These are phyloP conservation scores for Syncephalastrum racemosum DNA, from an alignment of 371 early-diverging fungal genomes.

Conservation along the genomic window DNA sequence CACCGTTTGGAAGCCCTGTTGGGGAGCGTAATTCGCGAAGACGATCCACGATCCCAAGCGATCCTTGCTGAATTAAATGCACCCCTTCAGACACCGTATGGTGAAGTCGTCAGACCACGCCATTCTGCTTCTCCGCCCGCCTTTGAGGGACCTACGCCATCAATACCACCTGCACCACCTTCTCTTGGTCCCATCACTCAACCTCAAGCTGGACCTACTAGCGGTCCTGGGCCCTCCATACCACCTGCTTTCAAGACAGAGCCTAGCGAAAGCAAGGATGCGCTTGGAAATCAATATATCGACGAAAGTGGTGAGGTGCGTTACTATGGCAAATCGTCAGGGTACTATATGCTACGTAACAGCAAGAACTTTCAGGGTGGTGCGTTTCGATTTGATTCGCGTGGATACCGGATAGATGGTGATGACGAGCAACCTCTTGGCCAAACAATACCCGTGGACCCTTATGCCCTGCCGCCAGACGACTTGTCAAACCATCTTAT, in stretches of 20 bases:
- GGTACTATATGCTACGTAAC: slow-evolving; percentile 45
- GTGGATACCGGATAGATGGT: slow-evolving; percentile 13
- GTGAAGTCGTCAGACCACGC: slow-evolving; percentile 40
- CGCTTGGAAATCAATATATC: slow-evolving; percentile 31
- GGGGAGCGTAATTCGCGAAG: slow-evolving; percentile 55
- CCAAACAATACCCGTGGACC: slow-evolving; percentile 15
- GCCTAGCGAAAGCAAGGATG: slow-evolving; percentile 12
- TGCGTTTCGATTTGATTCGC: slow-evolving; percentile 35
- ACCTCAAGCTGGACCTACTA: too few relatives aligned
- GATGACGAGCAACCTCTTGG: slow-evolving; percentile 4
- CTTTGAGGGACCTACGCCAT: neutral
- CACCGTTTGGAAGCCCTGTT: slow-evolving; percentile 65
- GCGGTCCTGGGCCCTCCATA: too few relatives aligned
- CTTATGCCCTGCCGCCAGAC: slow-evolving; percentile 56
- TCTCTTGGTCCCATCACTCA: neutral
- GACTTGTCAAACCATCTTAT: slow-evolving; percentile 66
- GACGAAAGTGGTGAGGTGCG: slow-evolving; percentile 50
- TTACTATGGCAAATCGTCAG: slow-evolving; percentile 49
- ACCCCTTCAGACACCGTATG: slow-evolving; percentile 43
- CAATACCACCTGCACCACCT: slow-evolving; percentile 6
- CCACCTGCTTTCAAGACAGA: neutral
- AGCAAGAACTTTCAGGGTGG: slow-evolving; percentile 37
- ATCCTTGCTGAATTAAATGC: slow-evolving; percentile 59
- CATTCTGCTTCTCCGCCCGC: slow-evolving; percentile 1
- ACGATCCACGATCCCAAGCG: slow-evolving; percentile 58